Conservation (phyloP, 1,284 basidiomycete species). For the Prillingera fragicola region DNA sequence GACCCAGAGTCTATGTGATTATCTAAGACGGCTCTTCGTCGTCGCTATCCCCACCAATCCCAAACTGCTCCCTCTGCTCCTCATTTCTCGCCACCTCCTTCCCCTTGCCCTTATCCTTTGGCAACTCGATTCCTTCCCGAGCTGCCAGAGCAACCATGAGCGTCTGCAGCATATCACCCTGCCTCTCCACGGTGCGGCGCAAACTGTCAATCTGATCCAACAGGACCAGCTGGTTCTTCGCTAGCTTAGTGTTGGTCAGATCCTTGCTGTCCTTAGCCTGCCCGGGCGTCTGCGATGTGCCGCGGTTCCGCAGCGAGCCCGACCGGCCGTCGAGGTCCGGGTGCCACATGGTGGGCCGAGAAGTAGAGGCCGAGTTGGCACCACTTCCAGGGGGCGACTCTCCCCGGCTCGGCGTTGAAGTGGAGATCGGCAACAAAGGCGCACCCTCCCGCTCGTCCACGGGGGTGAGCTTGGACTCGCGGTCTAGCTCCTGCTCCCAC, state of each 20-base stretch:
- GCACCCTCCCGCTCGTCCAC: conserved; percentile 1
- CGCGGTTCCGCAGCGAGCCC: too few species aligned
- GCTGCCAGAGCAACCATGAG: conserved; percentile 9
- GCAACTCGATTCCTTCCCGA: neutral
- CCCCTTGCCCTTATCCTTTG: conserved; percentile 1
- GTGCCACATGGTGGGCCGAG: neutral
- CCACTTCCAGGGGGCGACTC: neutral
- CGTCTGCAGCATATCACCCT: conserved; percentile 27
- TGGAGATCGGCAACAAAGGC: neutral
- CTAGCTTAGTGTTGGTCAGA: conserved; percentile 46
- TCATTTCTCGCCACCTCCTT: conserved; percentile 1
- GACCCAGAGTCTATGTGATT: too few species aligned
- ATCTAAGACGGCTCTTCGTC: neutral
- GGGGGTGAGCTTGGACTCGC: neutral
- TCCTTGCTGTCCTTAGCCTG: too few species aligned
- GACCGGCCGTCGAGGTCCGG: too few species aligned
- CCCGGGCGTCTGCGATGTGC: too few species aligned
- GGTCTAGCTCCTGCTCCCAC: conserved; percentile 1
- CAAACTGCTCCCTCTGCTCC: neutral
- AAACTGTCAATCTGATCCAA: conserved; percentile 43
- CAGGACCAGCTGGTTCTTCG: conserved; percentile 47
- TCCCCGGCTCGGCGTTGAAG: neutral
- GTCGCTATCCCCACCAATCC: neutral
- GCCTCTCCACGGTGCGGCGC: conserved; percentile 38
- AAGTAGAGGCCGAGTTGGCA: neutral